phyloP scores from a whole-genome alignment of 2,329 filamentous ascomycete species.

The Penicillium olsonii region DNA sequence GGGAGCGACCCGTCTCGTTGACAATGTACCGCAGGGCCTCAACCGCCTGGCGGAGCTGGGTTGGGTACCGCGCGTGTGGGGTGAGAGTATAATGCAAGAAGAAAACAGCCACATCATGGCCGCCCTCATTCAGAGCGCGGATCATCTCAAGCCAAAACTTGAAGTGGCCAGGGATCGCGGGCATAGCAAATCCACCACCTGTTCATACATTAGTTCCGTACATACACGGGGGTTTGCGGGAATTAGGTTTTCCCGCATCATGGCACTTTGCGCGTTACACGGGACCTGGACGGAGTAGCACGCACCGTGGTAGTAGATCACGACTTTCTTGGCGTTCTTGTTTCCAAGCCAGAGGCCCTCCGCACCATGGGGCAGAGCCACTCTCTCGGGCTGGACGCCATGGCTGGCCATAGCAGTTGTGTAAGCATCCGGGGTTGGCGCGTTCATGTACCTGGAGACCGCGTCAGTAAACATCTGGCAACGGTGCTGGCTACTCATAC shows the following conservation, averaged over 20 bases:
- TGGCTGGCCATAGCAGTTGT: conserved; percentile 25
- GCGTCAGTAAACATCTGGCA: not conserved
- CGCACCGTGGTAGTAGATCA: conserved; percentile 43
- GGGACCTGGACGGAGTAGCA: not conserved
- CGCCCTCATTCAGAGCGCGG: conserved; percentile 39
- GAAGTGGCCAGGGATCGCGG: conserved; percentile 45
- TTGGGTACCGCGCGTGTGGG: conserved; percentile 40
- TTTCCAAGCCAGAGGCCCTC: conserved; percentile 43
- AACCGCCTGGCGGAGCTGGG: conserved; percentile 41
- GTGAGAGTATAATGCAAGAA: conserved; percentile 58
- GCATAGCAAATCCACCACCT: conserved; percentile 58
- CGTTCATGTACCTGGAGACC: conserved; percentile 23
- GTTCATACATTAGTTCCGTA: not conserved
- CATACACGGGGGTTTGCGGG: conserved; percentile 5
- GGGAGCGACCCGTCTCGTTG: conserved; percentile 30
- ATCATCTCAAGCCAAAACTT: conserved; percentile 47
- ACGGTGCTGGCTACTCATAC: conserved; percentile 22
- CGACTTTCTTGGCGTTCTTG: conserved; percentile 40
- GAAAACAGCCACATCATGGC: conserved; percentile 50
- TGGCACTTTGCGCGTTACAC: conserved; percentile 4
- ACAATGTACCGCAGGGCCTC: conserved; percentile 43
- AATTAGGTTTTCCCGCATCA: not conserved
- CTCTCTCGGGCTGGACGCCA: conserved; percentile 30
- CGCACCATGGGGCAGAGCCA: conserved; percentile 34
- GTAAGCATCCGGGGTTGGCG: conserved; percentile 30